Evolutionary conservation across 768 basidiomycete genomes (phyloP).

Genomic region (Kwoniella bestiolae): DNA sequence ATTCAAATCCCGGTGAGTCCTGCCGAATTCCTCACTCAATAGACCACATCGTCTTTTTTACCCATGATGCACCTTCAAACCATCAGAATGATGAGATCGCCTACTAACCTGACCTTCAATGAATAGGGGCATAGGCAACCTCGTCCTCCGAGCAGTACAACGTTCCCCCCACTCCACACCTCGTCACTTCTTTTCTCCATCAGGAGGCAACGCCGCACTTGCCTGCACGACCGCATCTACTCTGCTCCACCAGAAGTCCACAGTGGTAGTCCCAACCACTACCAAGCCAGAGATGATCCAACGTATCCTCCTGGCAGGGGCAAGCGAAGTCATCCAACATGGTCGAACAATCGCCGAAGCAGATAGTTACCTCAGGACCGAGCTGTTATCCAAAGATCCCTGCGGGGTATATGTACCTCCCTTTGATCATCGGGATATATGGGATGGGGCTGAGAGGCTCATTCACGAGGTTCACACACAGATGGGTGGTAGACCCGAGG

Average conservation of each 20-base stretch:
- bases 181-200: constrained; percentile 38
- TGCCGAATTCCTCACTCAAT: background rate
- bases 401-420: constrained; percentile 49
- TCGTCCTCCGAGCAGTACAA: constrained; percentile 27
- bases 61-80: too few species aligned
- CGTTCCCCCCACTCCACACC: constrained; percentile 6
- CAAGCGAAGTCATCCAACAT: constrained; percentile 33
- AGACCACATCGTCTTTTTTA: too few species aligned
- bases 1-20: constrained; percentile 48
- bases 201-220: constrained; percentile 52
- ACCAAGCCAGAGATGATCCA: constrained; percentile 39
- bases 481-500: constrained; percentile 30
- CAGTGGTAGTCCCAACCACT: constrained; percentile 39
- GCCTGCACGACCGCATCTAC: constrained; percentile 35
- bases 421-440: constrained; percentile 45
- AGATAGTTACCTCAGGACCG: constrained; percentile 32
- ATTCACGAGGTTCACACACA: constrained; percentile 43
- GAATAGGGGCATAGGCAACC: constrained; percentile 40
- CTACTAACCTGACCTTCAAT: too few species aligned
- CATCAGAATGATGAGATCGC: too few species aligned
- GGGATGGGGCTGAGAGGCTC: constrained; percentile 41
- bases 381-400: constrained; percentile 22
- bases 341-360: constrained; percentile 40
- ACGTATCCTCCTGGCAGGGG: constrained; percentile 32
- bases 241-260: constrained; percentile 32